phyloP scores from a whole-genome alignment of 305 asterid species.

The Solanum hybrid region DNA sequence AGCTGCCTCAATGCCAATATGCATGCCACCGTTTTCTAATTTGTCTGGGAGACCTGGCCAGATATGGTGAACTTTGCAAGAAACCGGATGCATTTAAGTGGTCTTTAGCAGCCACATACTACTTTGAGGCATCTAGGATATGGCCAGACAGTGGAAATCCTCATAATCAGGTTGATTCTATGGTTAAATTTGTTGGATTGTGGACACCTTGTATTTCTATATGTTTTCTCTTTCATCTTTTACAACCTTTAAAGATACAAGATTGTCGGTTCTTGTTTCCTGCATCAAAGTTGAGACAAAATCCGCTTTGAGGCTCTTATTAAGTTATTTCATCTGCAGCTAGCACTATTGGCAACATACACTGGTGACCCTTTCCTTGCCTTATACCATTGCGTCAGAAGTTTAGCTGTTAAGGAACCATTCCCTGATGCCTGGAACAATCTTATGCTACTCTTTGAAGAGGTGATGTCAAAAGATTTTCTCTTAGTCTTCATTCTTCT shows the following conservation, averaged over 20 bases:
- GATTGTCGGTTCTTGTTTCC: background rate
- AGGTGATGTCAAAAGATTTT: conserved; percentile 29
- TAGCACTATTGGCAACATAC: conserved; percentile 75
- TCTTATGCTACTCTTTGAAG: conserved; percentile 67
- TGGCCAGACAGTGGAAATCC: conserved; percentile 90
- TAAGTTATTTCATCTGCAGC: conserved; percentile 31
- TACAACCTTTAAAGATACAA: background rate
- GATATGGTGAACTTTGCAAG: conserved; percentile 57
- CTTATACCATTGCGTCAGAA: conserved; percentile 72
- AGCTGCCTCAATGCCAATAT: conserved; percentile 35
- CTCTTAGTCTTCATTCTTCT: background rate
- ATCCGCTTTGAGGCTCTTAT: background rate
- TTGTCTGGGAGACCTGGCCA: conserved; percentile 80
- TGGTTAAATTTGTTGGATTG: background rate
- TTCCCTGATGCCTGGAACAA: conserved; percentile 90
- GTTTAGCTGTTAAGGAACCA: conserved; percentile 83
- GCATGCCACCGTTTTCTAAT: conserved; percentile 76
- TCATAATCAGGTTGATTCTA: conserved; percentile 67
- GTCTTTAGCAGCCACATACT: conserved; percentile 59
- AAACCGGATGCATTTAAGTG: conserved; percentile 44
- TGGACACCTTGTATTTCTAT: background rate
- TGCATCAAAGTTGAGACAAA: background rate
- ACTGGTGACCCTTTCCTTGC: conserved; percentile 73
- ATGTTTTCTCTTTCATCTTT: background rate
- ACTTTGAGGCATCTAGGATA: conserved; percentile 58